These are phyloP conservation scores for Nicotiana paniculata DNA, from an alignment of 257 asterid genomes.

Conservation along the genomic window DNA sequence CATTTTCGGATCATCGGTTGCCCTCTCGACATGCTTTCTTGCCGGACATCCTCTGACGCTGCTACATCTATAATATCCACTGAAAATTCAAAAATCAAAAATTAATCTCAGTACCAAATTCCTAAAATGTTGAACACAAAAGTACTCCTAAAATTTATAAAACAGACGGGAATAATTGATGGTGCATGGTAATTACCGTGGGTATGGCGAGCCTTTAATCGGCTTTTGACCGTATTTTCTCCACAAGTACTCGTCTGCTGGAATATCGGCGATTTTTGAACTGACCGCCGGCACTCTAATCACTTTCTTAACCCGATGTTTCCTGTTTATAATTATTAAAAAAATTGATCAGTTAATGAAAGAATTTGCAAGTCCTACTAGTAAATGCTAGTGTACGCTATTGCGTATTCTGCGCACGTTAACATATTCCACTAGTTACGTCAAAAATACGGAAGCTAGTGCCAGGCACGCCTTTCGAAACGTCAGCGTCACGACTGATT, in stretches of 20 bases:
- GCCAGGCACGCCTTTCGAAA: neutral
- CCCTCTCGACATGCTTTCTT: neutral
- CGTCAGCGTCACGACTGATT: neutral
- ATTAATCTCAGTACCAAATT: too few relatives aligned
- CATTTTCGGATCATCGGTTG: constrained; percentile 1
- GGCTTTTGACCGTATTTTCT: constrained; percentile 42
- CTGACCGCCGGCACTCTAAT: constrained; percentile 40
- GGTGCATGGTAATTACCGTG: constrained; percentile 14
- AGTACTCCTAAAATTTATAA: too few relatives aligned
- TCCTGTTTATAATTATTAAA: constrained; percentile 10
- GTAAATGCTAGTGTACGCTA: neutral
- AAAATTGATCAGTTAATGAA: neutral
- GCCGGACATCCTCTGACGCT: constrained; percentile 1
- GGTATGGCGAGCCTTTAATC: constrained; percentile 36
- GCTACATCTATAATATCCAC: constrained; percentile 4
- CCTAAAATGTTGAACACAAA: too few relatives aligned
- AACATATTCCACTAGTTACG: neutral
- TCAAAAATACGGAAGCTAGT: neutral
- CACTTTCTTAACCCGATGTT: constrained; percentile 26
- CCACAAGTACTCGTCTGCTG: constrained; percentile 41
- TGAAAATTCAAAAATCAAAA: neutral
- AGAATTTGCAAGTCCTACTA: neutral
- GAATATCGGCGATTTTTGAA: constrained; percentile 36
- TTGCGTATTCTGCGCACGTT: neutral
- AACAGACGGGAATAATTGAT: neutral